phyloP scores from a whole-genome alignment of 306 rosid genomes.

The Fragaria ananassa region DNA sequence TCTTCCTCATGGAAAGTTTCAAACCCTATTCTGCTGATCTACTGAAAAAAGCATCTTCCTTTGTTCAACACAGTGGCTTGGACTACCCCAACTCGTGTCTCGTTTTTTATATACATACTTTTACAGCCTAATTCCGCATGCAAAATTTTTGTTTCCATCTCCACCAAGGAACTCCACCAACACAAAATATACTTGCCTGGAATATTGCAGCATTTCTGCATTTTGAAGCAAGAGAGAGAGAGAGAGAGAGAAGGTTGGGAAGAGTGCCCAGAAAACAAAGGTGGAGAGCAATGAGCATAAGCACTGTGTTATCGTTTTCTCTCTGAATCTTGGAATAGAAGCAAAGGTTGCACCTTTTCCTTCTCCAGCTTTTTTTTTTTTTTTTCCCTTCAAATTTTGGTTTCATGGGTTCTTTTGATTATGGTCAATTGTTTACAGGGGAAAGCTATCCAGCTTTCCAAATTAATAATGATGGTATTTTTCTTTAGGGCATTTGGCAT shows the following conservation, averaged over 20 bases:
- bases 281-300: slow-evolving; percentile 12
- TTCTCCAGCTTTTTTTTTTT: neutral
- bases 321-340: slow-evolving; percentile 13
- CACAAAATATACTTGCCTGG: neutral
- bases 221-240: neutral
- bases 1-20: neutral
- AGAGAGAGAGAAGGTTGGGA: slow-evolving; percentile 7
- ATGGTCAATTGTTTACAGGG: slow-evolving; percentile 7
- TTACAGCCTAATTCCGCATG: slow-evolving; percentile 1
- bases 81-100: neutral
- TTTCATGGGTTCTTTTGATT: slow-evolving; percentile 5
- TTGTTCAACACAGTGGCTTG: neutral
- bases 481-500: neutral
- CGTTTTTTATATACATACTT: neutral
- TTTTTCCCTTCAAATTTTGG: neutral
- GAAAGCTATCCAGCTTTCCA: slow-evolving; percentile 18
- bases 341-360: slow-evolving; percentile 13
- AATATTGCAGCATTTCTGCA: slow-evolving; percentile 14
- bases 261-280: slow-evolving; percentile 7
- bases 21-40: neutral
- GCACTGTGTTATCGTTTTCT: neutral
- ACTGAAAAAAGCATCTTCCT: neutral
- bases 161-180: neutral
- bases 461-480: neutral
- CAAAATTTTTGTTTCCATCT: slow-evolving; percentile 1